phyloP scores from a whole-genome alignment of 1,139 yeast genomes.

The Candida sanyaensis region DNA sequence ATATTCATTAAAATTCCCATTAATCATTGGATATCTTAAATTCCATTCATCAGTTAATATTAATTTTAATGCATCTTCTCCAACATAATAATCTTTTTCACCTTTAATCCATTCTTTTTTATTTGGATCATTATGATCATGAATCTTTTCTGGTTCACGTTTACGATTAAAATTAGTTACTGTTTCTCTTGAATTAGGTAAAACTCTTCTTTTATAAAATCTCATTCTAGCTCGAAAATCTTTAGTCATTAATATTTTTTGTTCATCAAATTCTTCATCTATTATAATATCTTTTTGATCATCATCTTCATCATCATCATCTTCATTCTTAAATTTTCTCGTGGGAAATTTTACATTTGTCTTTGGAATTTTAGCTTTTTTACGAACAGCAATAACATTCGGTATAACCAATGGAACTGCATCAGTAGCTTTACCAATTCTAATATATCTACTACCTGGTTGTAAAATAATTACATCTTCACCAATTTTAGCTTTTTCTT shows the following conservation, averaged over 20 bases:
- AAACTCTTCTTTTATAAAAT: constrained; percentile 81
- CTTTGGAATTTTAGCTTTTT: constrained; percentile 11
- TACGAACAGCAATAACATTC: constrained; percentile 65
- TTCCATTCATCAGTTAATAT: constrained; percentile 47
- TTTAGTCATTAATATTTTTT: constrained; percentile 54
- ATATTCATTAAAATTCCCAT: constrained; percentile 72
- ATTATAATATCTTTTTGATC: constrained; percentile 28
- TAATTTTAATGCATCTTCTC: constrained; percentile 67
- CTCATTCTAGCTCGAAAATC: constrained; percentile 92
- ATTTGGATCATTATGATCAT: constrained; percentile 79
- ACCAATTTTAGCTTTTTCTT: constrained; percentile 51
- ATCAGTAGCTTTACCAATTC: constrained; percentile 85
- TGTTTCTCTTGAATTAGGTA: constrained; percentile 83
- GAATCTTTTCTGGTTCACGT: constrained; percentile 63
- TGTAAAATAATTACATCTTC: constrained; percentile 78
- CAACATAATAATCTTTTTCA: constrained; percentile 49
- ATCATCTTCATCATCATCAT: constrained; percentile 12
- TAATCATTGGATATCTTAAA: constrained; percentile 67
- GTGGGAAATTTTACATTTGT: constrained; percentile 15
- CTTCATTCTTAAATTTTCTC: constrained; percentile 29
- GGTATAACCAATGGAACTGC: constrained; percentile 76
- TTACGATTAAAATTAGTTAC: constrained; percentile 76
- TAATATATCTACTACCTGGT: constrained; percentile 77
- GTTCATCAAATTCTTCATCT: constrained; percentile 47
- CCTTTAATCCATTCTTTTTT: constrained; percentile 66